These are phyloP conservation scores for Cyclotella distinguenda DNA, from an alignment of 108 stramenopile genomes.

Conservation along the genomic window DNA sequence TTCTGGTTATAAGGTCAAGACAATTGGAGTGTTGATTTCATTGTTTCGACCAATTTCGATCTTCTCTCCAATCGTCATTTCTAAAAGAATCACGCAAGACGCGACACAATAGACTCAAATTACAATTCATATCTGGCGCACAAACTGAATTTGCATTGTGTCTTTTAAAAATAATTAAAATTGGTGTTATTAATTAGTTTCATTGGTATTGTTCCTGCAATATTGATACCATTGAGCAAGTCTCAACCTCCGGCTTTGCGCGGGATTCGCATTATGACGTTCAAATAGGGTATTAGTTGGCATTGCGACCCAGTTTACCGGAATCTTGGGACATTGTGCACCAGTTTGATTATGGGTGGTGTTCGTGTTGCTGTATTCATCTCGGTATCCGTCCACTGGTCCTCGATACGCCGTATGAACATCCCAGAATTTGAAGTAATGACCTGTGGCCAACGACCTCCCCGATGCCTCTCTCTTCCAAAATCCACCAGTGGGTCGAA, in stretches of 20 bases:
- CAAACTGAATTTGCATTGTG: no score
- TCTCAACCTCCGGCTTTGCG: background rate
- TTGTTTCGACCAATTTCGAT: no score
- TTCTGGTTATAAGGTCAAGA: no score
- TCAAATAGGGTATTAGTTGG: slow-evolving; percentile 9
- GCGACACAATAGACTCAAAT: no score
- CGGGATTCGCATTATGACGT: background rate
- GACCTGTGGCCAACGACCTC: slow-evolving; percentile 14
- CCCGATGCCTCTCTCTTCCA: slow-evolving; percentile 19
- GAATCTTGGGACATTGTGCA: background rate
- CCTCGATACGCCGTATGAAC: slow-evolving; percentile 20
- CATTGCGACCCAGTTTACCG: slow-evolving; percentile 19
- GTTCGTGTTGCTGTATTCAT: background rate
- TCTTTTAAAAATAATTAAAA: no score
- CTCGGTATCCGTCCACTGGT: slow-evolving; percentile 1
- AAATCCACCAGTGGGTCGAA: background rate
- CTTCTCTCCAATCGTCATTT: no score
- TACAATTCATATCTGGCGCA: no score
- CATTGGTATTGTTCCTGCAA: slow-evolving; percentile 20
- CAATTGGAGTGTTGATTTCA: no score
- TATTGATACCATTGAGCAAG: slow-evolving; percentile 17
- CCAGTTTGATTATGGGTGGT: no score
- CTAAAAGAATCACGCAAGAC: no score
- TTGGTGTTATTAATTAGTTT: no score
- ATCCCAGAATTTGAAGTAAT: slow-evolving; percentile 25